phyloP scores from a whole-genome alignment of 1,284 basidiomycete species.

The Singerocomus inundabilis region DNA sequence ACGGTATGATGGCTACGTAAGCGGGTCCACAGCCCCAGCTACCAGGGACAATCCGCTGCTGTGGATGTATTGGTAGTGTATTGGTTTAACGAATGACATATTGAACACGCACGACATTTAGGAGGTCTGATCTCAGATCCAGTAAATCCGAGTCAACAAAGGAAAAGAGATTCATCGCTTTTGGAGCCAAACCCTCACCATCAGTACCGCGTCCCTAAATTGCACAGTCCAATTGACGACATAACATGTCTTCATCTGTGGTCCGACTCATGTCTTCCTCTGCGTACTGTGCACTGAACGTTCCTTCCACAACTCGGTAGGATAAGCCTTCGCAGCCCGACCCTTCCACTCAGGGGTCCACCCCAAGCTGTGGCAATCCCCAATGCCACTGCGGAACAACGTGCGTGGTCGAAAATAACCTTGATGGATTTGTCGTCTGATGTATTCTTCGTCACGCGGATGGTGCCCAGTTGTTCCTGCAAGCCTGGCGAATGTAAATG shows the following conservation, averaged over 20 bases:
- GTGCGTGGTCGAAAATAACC: slow-evolving; percentile 7
- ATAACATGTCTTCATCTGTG: slow-evolving; percentile 13
- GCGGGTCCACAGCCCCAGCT: slow-evolving; percentile 8
- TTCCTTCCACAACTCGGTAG: slow-evolving; percentile 1
- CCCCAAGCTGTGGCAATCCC: slow-evolving; percentile 21
- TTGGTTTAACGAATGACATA: too few species aligned
- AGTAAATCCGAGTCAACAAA: slow-evolving; percentile 5
- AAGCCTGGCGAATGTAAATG: slow-evolving; percentile 22
- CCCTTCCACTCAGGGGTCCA: slow-evolving; percentile 1
- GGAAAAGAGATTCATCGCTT: background rate
- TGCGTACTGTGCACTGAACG: background rate
- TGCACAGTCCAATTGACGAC: background rate
- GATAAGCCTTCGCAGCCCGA: slow-evolving; percentile 8
- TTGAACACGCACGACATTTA: too few species aligned
- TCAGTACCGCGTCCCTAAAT: too few species aligned
- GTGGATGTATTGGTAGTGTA: slow-evolving; percentile 12
- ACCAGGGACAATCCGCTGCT: slow-evolving; percentile 12
- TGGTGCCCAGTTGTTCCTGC: slow-evolving; percentile 18
- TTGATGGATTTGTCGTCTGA: background rate
- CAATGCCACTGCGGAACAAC: slow-evolving; percentile 17
- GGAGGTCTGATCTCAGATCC: background rate
- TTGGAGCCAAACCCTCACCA: background rate
- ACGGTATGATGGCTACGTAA: slow-evolving; percentile 8
- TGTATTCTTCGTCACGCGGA: background rate
- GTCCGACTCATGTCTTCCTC: background rate